Evolutionary conservation across 2,329 filamentous ascomycete species (phyloP).

Genomic region (Colletotrichum sp.): DNA sequence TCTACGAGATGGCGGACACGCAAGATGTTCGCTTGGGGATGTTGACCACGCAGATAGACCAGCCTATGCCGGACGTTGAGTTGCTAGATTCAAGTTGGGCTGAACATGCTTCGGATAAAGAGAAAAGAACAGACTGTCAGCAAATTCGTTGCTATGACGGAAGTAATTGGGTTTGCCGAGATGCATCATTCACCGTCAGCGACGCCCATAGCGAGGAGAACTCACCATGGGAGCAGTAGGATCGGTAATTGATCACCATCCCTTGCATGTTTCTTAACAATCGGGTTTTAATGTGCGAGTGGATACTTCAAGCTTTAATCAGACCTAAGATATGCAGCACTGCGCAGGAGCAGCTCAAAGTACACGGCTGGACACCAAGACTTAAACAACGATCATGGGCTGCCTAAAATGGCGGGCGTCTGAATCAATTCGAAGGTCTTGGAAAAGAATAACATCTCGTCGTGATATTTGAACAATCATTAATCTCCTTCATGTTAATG

Average conservation of each 20-base stretch:
- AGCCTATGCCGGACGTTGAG: not conserved
- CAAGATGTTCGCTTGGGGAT: not conserved
- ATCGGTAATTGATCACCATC: too few species aligned
- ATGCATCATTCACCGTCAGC: not conserved
- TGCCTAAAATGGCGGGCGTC: not conserved
- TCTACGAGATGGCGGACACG: not conserved
- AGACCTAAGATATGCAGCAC: not conserved
- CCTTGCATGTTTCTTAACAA: not conserved
- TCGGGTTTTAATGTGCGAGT: not conserved
- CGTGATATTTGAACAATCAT: not conserved
- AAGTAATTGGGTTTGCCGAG: not conserved
- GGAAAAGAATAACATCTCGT: not conserved
- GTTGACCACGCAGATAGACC: not conserved
- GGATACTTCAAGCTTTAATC: not conserved
- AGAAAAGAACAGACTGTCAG: accelerated
- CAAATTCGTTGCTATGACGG: not conserved
- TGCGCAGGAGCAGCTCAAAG: not conserved
- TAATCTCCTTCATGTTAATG: not conserved
- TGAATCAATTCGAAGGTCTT: not conserved
- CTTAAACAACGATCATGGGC: not conserved
- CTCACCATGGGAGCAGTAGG: not conserved
- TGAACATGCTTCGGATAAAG: not conserved
- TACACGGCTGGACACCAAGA: not conserved
- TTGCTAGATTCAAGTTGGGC: not conserved
- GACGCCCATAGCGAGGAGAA: not conserved